phyloP scores from a whole-genome alignment of 2,329 filamentous ascomycete species.

The Colletotrichum salicis region DNA sequence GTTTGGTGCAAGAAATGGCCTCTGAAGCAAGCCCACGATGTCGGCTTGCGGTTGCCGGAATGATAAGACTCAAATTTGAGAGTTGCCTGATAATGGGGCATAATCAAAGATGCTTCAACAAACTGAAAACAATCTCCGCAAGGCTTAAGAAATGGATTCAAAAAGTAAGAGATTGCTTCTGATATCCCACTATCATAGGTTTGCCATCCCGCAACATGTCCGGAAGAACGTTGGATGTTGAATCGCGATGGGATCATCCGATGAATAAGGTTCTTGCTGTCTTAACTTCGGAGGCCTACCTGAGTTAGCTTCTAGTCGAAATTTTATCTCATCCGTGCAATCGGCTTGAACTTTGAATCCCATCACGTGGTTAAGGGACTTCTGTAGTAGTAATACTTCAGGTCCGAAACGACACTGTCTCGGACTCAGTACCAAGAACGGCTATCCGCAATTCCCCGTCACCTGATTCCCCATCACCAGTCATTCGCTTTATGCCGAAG shows the following conservation, averaged over 20 bases:
- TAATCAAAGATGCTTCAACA: background rate
- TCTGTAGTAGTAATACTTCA: background rate
- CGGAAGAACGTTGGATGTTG: no score
- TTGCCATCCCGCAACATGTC: no score
- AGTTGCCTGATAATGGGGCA: background rate
- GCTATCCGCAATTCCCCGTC: background rate
- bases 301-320: no score
- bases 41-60: background rate
- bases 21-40: background rate
- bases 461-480: background rate
- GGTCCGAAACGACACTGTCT: background rate
- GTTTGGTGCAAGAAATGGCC: background rate
- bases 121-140: background rate
- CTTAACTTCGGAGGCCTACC: no score
- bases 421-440: background rate
- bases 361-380: background rate
- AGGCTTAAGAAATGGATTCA: background rate
- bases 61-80: background rate
- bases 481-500: background rate
- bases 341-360: no score
- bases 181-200: no score
- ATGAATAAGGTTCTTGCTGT: no score
- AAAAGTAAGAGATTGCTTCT: background rate
- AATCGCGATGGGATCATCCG: no score
- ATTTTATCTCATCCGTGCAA: no score